Conservation (phyloP, 345 rosid genomes). For the Noccaea bulbosa region DNA sequence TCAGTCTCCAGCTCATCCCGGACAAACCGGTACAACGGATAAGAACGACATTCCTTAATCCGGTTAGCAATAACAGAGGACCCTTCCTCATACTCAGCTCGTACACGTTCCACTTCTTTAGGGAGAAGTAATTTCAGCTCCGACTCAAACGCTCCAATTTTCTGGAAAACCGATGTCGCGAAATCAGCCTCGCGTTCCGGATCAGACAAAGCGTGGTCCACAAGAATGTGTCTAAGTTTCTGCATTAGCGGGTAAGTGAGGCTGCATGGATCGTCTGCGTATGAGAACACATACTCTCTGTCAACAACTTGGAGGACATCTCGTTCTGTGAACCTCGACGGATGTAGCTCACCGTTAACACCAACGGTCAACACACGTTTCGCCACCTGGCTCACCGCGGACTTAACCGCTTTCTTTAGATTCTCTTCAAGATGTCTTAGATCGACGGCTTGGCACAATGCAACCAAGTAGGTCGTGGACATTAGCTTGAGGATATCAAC, state of each 20-base stretch:
- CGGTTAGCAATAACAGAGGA: conserved; percentile 53
- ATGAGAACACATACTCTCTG: conserved; percentile 62
- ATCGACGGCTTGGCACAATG: conserved; percentile 65
- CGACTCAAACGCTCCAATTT: conserved; percentile 62
- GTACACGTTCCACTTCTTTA: conserved; percentile 62
- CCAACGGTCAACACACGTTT: conserved; percentile 60
- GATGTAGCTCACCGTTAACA: conserved; percentile 67
- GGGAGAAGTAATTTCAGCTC: conserved; percentile 64
- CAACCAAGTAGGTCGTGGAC: conserved; percentile 65
- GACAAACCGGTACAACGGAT: conserved; percentile 70
- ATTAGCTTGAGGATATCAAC: conserved; percentile 65
- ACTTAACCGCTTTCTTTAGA: conserved; percentile 51
- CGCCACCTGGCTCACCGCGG: conserved; percentile 54
- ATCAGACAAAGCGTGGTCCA: conserved; percentile 65
- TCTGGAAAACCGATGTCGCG: conserved; percentile 64
- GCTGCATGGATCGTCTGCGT: conserved; percentile 76
- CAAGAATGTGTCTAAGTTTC: conserved; percentile 73
- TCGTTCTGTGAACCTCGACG: conserved; percentile 73
- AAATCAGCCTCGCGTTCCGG: conserved; percentile 59
- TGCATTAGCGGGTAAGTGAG: conserved; percentile 73
- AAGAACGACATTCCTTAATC: conserved; percentile 75
- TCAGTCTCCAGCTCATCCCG: conserved; percentile 62
- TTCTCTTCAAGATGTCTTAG: conserved; percentile 70
- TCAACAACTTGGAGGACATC: conserved; percentile 71
- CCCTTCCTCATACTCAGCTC: conserved; percentile 55